phyloP scores from a whole-genome alignment of 345 rosid species.

The Acer negundo region DNA sequence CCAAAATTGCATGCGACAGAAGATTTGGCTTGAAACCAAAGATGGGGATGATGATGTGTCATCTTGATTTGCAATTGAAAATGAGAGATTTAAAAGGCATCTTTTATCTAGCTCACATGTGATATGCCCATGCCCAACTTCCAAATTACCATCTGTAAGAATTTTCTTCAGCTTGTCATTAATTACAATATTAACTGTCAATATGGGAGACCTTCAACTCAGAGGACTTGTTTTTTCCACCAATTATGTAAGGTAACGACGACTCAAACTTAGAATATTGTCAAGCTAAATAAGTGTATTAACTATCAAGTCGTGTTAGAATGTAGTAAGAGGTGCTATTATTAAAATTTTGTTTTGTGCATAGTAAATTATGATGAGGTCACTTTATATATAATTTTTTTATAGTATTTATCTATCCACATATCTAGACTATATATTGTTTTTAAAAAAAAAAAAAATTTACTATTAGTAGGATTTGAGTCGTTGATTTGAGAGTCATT shows the following conservation, averaged over 20 bases:
- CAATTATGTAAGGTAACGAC: too few relatives aligned
- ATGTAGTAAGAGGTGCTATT: background rate
- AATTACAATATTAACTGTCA: too few relatives aligned
- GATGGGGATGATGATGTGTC: conserved; percentile 11
- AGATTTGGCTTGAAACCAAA: conserved; percentile 23
- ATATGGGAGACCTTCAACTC: too few relatives aligned
- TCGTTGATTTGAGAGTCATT: too few relatives aligned
- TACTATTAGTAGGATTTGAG: too few relatives aligned
- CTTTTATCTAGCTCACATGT: conserved; percentile 7
- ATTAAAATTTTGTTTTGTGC: background rate
- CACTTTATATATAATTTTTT: background rate
- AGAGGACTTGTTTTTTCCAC: too few relatives aligned
- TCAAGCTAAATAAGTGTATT: too few relatives aligned
- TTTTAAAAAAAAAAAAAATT: too few relatives aligned
- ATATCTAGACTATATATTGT: too few relatives aligned
- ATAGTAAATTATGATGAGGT: background rate
- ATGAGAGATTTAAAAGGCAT: conserved; percentile 15
- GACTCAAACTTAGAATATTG: too few relatives aligned
- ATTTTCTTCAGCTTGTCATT: background rate
- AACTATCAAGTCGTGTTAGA: too few relatives aligned
- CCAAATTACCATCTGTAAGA: background rate
- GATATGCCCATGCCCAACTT: background rate
- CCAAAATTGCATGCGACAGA: conserved; percentile 26
- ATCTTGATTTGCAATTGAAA: conserved; percentile 12
- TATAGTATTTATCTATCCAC: too few relatives aligned